Evolutionary conservation across 345 rosid genomes (phyloP), one percentile per base, ranked within the genome.

Genomic region (Mallotus nudiflorus): DNA sequence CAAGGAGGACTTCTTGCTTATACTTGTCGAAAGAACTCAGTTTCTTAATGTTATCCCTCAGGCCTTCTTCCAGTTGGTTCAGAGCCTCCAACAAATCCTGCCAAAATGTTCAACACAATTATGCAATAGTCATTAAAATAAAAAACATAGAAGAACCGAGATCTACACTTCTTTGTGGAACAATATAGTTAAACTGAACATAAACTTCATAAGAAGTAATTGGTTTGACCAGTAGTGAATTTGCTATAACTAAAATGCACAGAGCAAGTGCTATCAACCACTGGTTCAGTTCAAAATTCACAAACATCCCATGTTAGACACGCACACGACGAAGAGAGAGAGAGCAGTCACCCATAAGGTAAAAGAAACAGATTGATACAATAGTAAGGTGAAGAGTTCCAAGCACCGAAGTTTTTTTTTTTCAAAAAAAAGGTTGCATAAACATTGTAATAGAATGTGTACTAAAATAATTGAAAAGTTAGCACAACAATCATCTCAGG

Each of bases 1-100:
- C 97, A 27, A 90, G 97, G 65, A 91, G 97, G 73, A 90, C 93
- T 84, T 92, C 99, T 77, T 94, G 97, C 85, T 90, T 94, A 71
- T 94, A 94, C 73, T 91, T 94, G 62, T 92, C 97, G 61, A 88
- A 94, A 69, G 98, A 94, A 83, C 97, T 94, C 83, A 92, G 75
- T 74, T 85, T 89, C 89, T 76, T 88, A 61, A 94, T 87, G 73
- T 90, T 91, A 69, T 85, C 93, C 71, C 80, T 88, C 68, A 94
- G 83, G 75, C 92, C 91, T 65, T 88, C 93, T 72, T 90, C 98
- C 71, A 94, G 87, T 68, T 91, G 90, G 80, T 83, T 86, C 69
- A 94, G 84, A 51, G 90, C 87, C 70, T 94, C 98, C 81, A 94
- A 65, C 73, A 94, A 80, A 78, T 94, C 98, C 98, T 94, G 69